Evolutionary conservation across 306 rosid genomes (phyloP).

Genomic region (Vicia villosa): DNA sequence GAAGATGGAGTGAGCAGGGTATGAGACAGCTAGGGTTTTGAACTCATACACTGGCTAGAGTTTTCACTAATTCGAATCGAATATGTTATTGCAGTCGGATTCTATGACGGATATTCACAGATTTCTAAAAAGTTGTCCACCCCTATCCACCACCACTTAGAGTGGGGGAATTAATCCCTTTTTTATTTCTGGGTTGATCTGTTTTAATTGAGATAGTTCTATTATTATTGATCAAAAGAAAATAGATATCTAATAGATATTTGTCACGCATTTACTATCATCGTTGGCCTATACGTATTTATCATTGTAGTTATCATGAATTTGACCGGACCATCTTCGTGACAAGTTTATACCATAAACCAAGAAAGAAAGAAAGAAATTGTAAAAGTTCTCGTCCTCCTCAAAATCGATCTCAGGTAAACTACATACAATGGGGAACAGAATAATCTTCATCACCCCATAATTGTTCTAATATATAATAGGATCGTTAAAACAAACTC

Average conservation of each 20-base stretch:
- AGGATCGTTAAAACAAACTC: conserved; percentile 11
- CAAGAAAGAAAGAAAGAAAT: not conserved
- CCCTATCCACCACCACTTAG: too few relatives aligned
- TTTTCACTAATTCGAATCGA: too few relatives aligned
- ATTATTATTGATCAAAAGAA: not conserved
- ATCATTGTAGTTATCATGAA: not conserved
- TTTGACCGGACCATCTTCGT: not conserved
- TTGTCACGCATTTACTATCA: not conserved
- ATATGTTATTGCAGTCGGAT: too few relatives aligned
- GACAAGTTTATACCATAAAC: conserved; percentile 10
- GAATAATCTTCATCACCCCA: conserved; percentile 6
- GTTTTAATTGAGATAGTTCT: not conserved
- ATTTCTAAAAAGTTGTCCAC: too few relatives aligned
- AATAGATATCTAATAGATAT: not conserved
- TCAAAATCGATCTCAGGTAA: conserved; percentile 22
- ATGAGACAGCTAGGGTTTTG: too few relatives aligned
- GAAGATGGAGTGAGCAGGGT: too few relatives aligned
- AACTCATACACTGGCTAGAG: too few relatives aligned
- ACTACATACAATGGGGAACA: conserved; percentile 20
- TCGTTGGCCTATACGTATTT: not conserved
- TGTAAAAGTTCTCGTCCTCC: conserved; percentile 5
- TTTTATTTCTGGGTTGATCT: too few relatives aligned
- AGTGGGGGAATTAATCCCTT: too few relatives aligned
- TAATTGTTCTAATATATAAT: conserved; percentile 12
- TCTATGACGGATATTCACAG: too few relatives aligned